Base-by-base conservation (phyloP, 345 rosid species). In the Salix koriyanagi region DNA sequence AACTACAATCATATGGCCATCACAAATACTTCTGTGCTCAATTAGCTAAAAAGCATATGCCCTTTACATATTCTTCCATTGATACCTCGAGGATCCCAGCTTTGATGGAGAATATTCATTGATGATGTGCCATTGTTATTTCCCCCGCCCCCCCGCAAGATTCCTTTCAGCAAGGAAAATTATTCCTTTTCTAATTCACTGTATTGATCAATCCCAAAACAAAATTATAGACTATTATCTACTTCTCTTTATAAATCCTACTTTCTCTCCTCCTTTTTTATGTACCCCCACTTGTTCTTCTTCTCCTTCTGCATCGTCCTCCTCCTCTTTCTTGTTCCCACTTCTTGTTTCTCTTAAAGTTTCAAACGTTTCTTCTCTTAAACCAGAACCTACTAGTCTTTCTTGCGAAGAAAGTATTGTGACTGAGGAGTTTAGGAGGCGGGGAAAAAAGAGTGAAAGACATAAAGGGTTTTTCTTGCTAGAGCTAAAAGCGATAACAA, bases 211-310 rank as follows among this genome's bases (percentile, higher is more conserved):
- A 66, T 21, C 5, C 18, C 21, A 30, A 32, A 65, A 66, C n/a
- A 48, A 58, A 21, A 42, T 6, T 34, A 5, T 72, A 87, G 78
- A 84, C 65, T 78, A 64, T 41, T 79, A 64, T 41, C 84, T 25
- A 64, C 80, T 85, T 85, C 90, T 82, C 81, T 87, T 94, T 84
- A 85, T 88, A 88, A 86, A 75, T 76, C 85, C 70, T 44, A 13
- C 85, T 83, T 83, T 83, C 78, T 76, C 83, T 75, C 83, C 90
- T 78, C 75, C 70, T 56, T 62, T 23, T 25, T 65, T 60, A 61
- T 79, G 77, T 76, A 15, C 82, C 37, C 48, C 56, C 80, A 65
- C 80, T 37, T 64, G 60, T 69, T 61, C 80, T 46, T 68, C 75
- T 37, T 75, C 79, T 50, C 39, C 75, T 44, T 76, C 79, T 18